Base-by-base conservation (phyloP, 2,329 filamentous ascomycete species). In the Sporothrix curviconia region DNA sequence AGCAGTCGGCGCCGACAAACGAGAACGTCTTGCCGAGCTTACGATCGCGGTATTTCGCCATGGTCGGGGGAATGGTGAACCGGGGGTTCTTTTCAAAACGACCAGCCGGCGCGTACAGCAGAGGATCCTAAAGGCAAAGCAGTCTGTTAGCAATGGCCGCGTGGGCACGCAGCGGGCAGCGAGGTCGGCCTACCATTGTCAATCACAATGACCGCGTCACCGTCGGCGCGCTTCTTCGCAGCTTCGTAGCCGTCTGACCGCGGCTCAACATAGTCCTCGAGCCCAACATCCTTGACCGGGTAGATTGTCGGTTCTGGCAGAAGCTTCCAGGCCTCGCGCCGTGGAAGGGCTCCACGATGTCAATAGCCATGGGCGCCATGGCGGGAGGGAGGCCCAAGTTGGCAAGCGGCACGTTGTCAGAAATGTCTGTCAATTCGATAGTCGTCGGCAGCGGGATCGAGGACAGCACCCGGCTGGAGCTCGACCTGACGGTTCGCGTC, bases 101-200 rank as follows among this genome's bases (percentile, higher is more conserved):
- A 96, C 92, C 92, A 99, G 63, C 94, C 94, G 55, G 92, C 92
- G 72, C 95, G 90, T 59, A 96, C 84, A 32, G 86, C 79, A 55
- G 89, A 95, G 24, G 92, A 94, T 64, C 94, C 92, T 96, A 65
- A 22, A 6, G 19, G 19, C 19, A 22, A 17, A 22, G 44, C n/a
- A n/a, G 24, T 44, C 52, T n/a, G n/a, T n/a, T n/a, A 55, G 28
- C 43, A 39, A 46, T 55, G 3, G 36, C 34, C 15, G 36, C 34
- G 14, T n/a, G n/a, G n/a, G n/a, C n/a, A n/a, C n/a, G n/a, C n/a
- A n/a, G n/a, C n/a, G n/a, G n/a, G n/a, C n/a, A n/a, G n/a, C n/a
- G n/a, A n/a, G n/a, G n/a, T n/a, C n/a, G n/a, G n/a, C 73, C 60
- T 75, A 95, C 92, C 94, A 87, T 96, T 96, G 76, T 99, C 94